phyloP scores from a whole-genome alignment of 179 eudicot species.

The Beta lomatogona region DNA sequence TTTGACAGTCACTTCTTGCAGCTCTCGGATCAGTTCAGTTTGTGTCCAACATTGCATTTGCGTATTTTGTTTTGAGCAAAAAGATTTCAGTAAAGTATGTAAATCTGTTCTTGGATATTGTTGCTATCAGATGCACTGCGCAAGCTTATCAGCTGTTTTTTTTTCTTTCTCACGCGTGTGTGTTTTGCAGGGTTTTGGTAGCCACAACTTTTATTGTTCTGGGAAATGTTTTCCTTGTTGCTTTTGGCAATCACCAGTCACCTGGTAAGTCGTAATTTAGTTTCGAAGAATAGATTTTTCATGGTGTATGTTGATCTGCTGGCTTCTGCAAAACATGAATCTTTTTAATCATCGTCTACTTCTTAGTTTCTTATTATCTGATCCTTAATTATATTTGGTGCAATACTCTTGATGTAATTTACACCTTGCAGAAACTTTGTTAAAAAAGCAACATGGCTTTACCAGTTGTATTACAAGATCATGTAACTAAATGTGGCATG shows the following conservation, averaged over 20 bases:
- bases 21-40: constrained; percentile 96
- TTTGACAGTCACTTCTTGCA: constrained; percentile 95
- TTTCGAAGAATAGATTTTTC: background rate
- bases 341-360: constrained; percentile 11
- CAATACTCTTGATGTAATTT: background rate
- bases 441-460: no score
- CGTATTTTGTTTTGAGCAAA: constrained; percentile 75
- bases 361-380: background rate
- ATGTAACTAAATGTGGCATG: background rate
- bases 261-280: constrained; percentile 59
- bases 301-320: background rate
- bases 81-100: constrained; percentile 75
- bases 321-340: background rate
- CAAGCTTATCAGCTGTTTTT: background rate
- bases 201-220: constrained; percentile 92
- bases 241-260: constrained; percentile 97
- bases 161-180: background rate
- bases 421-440: background rate
- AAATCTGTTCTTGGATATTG: constrained; percentile 25
- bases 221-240: constrained; percentile 92
- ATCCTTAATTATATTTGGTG: background rate
- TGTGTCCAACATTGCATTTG: constrained; percentile 91
- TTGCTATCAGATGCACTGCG: background rate
- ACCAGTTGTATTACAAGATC: background rate
- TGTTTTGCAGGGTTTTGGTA: constrained; percentile 65